These are phyloP conservation scores for Chlorokybus atmophyticus DNA, from an alignment of 139 green algal genomes.

Conservation along the genomic window DNA sequence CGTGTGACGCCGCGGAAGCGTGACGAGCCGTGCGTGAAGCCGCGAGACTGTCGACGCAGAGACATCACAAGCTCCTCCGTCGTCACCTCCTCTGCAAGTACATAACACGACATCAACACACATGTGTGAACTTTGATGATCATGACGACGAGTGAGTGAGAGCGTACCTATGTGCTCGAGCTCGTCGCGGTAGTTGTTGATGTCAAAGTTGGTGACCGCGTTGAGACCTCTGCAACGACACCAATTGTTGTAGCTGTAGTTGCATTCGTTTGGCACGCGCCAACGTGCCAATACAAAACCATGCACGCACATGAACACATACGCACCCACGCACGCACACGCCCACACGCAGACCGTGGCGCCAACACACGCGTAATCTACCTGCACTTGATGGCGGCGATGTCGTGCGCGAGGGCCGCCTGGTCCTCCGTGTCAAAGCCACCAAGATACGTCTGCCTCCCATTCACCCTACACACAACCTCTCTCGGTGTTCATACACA, in stretches of 20 bases:
- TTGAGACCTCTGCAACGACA: slow-evolving; percentile 15
- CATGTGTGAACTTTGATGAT: not conserved
- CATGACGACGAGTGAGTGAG: not conserved
- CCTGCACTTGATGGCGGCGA: slow-evolving; percentile 54
- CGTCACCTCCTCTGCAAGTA: slow-evolving; percentile 26
- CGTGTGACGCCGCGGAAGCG: slow-evolving; percentile 54
- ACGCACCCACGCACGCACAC: too few relatives aligned
- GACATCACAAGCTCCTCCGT: slow-evolving; percentile 57
- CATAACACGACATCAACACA: not conserved
- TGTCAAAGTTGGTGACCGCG: slow-evolving; percentile 55
- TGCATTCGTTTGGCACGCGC: too few relatives aligned
- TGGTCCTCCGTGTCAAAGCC: slow-evolving; percentile 64
- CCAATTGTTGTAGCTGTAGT: too few relatives aligned
- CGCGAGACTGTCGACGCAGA: slow-evolving; percentile 48
- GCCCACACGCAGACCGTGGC: too few relatives aligned
- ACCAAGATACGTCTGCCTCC: slow-evolving; percentile 65
- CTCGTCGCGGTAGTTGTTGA: slow-evolving; percentile 45
- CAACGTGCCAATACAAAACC: too few relatives aligned
- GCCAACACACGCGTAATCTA: too few relatives aligned
- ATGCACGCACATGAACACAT: too few relatives aligned
- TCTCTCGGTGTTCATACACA: not conserved
- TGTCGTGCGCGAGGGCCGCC: slow-evolving; percentile 64
- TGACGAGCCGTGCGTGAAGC: slow-evolving; percentile 35
- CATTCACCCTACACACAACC: slow-evolving; percentile 9
- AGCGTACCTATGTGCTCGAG: slow-evolving; percentile 30